Percentiles rank a stretch among this genome's conserved stretches.
These are phyloP conservation scores for Helicostylum pulchrum DNA, from an alignment of 192 early-diverging fungal species.

Conservation along the genomic window DNA sequence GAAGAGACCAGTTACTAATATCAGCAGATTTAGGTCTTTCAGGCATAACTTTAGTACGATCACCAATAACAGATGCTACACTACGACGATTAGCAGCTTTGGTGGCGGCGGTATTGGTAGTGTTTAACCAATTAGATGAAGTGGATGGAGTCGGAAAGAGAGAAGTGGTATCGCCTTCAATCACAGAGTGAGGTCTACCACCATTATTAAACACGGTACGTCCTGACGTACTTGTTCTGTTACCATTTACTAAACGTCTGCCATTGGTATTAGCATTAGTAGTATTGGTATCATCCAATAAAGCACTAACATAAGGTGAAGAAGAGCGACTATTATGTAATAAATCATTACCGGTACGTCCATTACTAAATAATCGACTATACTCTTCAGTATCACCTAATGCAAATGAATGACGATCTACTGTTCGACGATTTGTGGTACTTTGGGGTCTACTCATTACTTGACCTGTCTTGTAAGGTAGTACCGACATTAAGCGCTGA, in stretches of 20 bases:
- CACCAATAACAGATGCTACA: conserved; percentile 19
- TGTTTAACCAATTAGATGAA: neutral
- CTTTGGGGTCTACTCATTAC: conserved; percentile 20
- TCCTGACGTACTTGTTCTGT: conserved; percentile 12
- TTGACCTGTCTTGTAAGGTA: conserved; percentile 39
- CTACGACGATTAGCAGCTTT: neutral
- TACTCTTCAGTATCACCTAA: conserved; percentile 34
- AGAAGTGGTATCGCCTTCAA: conserved; percentile 27
- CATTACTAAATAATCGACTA: conserved; percentile 13
- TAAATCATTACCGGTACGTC: neutral
- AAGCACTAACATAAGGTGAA: neutral
- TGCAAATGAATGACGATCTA: conserved; percentile 38
- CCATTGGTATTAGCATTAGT: neutral
- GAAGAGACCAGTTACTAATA: conserved; percentile 24
- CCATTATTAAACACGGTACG: conserved; percentile 14
- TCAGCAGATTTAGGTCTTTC: conserved; percentile 26
- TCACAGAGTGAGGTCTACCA: conserved; percentile 32
- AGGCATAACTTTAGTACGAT: conserved; percentile 17
- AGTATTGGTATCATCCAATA: neutral
- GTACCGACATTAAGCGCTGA: conserved; percentile 28
- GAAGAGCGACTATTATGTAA: neutral
- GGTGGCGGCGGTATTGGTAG: neutral
- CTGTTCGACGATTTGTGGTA: conserved; percentile 20
- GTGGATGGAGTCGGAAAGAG: neutral
- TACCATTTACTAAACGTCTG: neutral